Base-by-base conservation (phyloP, 192 early-diverging fungal species). In the Coemansia sp. region DNA sequence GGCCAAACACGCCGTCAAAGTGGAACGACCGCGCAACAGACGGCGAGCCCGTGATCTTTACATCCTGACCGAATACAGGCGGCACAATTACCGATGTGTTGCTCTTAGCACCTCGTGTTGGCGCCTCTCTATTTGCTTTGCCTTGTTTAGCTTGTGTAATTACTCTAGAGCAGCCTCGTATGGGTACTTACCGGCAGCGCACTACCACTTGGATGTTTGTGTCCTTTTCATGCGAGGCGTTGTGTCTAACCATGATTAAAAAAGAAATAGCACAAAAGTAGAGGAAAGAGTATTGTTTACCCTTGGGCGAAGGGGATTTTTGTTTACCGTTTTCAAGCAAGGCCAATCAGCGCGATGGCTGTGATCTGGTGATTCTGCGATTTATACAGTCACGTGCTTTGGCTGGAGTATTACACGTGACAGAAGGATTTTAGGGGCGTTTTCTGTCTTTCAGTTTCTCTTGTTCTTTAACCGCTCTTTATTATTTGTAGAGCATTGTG, bases 1-100 rank as follows among this genome's bases (percentile, higher is more conserved):
- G 81, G 24, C 87, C 90, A 79, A 95, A 99, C 15, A 94, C 94
- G 47, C 87, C 88, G 73, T 98, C 97, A 79, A 94, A 98, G 41
- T 80, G 88, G 68, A 91, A 97, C 11, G 87, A 87, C 49, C 91
- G 90, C 22, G 69, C 72, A 1, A 82, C 77, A n/a, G 84, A 76
- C 39, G 64, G 9, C 19, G 60, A 10, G 5, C 79, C 59, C 35
- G 84, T 12, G n/a, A 71, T 76, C 3, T 85, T 66, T 21, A 94
- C 77, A 59, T 94, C 87, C 22, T 85, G 84, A n/a, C 86, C 80
- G 14, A 76, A 70, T 0, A 76, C 39, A 0, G 84, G 76, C 3
- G 78, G 77, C 7, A 89, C 69, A 3, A 83, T 75, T 5, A 95
- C 78, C 15, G 82, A 35, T 73, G 88, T 21, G 55, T 48, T 60